Conservation (phyloP, 495 filamentous ascomycete species). For the Aspergillus bridgeri region DNA sequence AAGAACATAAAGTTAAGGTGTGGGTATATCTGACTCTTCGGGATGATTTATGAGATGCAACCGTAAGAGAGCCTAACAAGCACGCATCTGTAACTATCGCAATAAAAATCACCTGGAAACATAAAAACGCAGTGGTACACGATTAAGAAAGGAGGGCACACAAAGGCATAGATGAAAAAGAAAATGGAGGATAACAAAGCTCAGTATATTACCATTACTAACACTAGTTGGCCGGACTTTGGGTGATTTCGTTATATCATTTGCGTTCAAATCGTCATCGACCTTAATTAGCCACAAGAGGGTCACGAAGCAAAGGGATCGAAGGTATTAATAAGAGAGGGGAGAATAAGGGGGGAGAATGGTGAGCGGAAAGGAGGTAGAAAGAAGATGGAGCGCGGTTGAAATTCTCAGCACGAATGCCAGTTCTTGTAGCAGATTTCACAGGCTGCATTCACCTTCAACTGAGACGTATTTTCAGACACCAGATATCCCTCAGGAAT, state of each 20-base stretch:
- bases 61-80: neutral
- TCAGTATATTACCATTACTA: constrained; percentile 38
- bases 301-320: neutral
- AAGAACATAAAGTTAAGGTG: no score
- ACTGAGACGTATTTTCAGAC: neutral
- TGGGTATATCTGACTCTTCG: neutral
- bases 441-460: neutral
- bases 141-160: constrained; percentile 4
- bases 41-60: neutral
- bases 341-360: neutral
- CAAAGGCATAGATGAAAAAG: neutral
- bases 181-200: constrained; percentile 1
- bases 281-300: neutral
- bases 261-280: constrained; percentile 29
- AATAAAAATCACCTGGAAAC: neutral
- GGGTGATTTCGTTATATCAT: constrained; percentile 19
- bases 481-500: neutral
- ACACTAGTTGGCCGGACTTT: constrained; percentile 22
- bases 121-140: neutral
- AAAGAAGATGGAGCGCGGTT: neutral
- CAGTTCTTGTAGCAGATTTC: neutral
- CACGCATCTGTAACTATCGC: neutral
- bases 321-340: neutral
- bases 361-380: neutral
- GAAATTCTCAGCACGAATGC: neutral